Base-by-base conservation (phyloP, 306 rosid species). In the Lathyrus oleraceus region DNA sequence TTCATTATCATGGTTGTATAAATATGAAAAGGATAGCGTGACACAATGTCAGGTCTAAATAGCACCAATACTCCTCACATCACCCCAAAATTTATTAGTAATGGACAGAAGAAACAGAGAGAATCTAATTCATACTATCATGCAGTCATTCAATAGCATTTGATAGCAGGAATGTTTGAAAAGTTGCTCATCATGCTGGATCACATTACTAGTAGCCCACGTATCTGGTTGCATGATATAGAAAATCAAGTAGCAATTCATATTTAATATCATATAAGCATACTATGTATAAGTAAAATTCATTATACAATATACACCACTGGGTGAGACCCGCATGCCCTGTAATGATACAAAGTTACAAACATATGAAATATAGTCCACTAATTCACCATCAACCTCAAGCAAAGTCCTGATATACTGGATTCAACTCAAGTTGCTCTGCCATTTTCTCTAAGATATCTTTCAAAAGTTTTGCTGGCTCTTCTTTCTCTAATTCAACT, bases 371-470 rank as follows among this genome's bases (percentile, higher is more conserved):
- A 62, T 49, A 70, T 65, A 32, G 68, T 61, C 47, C 36, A 32
- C 40, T 36, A 52, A 62, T 27, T 23, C 32, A 35, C 27, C 73
- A 52, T 56, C 63, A 19, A 12, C 58, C 71, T 83, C 80, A 62
- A 61, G 83, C 83, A 57, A 57, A 68, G 49, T 80, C 94, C 75
- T 87, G 85, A 81, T 73, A 90, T 13, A 90, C 82, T 28, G 98
- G 99, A 74, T 20, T 87, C 6, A 71, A 79, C 82, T 94, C 89
- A 27, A 94, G 97, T 84, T 84, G 95, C 84, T 87, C 87, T 1
- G 90, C 88, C 15, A 94, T 87, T 65, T 80, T 80, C 77, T 83
- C 60, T 5, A 91, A 84, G 68, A 87, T 71, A 64, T 78, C 82
- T 85, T 87, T 86, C 73, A 84, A 25, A 30, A 87, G 83, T 62